Conservation (phyloP, 148 eudicot species). For the Fagopyrum tataricum region DNA sequence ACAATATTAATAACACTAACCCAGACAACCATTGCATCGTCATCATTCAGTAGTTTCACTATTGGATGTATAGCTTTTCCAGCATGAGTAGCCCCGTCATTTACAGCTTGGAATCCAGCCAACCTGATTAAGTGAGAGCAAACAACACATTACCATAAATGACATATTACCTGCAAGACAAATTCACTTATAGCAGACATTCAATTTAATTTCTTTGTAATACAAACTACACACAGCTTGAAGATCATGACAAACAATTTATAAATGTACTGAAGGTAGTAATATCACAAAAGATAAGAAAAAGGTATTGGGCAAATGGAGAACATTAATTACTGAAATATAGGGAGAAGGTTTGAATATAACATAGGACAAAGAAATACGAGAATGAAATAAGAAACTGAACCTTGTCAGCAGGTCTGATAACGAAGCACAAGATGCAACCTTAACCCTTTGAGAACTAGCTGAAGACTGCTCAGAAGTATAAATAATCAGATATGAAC, state of each 20-base stretch:
- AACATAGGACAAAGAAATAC: not conserved
- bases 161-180: not conserved
- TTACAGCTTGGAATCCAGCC: slow-evolving; percentile 53
- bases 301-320: no score
- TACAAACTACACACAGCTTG: not conserved
- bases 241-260: no score
- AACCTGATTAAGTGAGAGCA: slow-evolving; percentile 40
- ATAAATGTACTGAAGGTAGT: no score
- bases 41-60: slow-evolving; percentile 61
- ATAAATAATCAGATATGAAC: not conserved
- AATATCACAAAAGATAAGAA: no score
- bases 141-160: not conserved
- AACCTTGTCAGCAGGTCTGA: slow-evolving; percentile 86
- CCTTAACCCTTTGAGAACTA: slow-evolving; percentile 63
- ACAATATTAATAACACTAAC: slow-evolving; percentile 33
- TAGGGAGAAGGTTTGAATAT: no score
- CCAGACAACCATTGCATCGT: slow-evolving; percentile 45
- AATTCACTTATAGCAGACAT: not conserved
- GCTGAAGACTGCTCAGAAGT: slow-evolving; percentile 45
- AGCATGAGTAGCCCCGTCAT: slow-evolving; percentile 62
- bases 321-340: no score
- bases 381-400: slow-evolving; percentile 15
- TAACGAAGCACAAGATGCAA: slow-evolving; percentile 71
- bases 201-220: not conserved
- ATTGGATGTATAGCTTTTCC: slow-evolving; percentile 61